These are phyloP conservation scores for Colletotrichum zoysiae DNA, from an alignment of 2,329 filamentous ascomycete genomes.

Conservation along the genomic window DNA sequence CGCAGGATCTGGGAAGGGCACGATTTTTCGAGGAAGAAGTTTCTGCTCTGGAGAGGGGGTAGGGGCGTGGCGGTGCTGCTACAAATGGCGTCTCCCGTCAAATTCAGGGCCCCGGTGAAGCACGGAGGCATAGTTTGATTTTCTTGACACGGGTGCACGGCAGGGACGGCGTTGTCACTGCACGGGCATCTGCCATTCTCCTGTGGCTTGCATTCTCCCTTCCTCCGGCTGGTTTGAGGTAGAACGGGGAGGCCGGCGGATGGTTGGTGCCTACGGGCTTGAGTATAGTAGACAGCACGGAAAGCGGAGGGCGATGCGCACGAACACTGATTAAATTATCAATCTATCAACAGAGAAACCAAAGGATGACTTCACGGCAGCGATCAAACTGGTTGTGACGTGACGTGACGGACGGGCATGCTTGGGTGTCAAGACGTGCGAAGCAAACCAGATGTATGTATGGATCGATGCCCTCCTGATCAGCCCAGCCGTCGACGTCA, in stretches of 20 bases:
- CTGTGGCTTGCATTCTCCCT: not conserved
- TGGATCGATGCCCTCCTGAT: constrained; percentile 1
- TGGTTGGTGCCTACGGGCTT: not conserved
- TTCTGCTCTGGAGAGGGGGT: not conserved
- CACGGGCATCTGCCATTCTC: not conserved
- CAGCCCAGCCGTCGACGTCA: constrained; percentile 9
- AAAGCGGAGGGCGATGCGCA: not conserved
- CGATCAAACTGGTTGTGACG: not conserved
- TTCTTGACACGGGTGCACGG: not conserved
- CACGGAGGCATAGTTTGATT: constrained; percentile 3
- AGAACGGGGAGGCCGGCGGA: not conserved
- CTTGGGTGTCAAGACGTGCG: not conserved
- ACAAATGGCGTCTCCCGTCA: not conserved
- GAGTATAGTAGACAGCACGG: not conserved
- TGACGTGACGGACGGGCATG: not conserved
- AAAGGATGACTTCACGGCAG: not conserved
- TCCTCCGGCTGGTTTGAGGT: not conserved
- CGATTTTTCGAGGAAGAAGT: not conserved
- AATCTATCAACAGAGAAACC: not conserved
- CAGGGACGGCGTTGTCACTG: not conserved
- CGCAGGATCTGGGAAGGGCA: not conserved
- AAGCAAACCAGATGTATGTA: not conserved
- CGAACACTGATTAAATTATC: not conserved
- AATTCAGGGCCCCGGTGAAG: not conserved
- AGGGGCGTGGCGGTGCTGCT: not conserved